These are phyloP conservation scores for Kalaharituber pfeilii DNA, from an alignment of 2,329 filamentous ascomycete genomes.

Conservation along the genomic window DNA sequence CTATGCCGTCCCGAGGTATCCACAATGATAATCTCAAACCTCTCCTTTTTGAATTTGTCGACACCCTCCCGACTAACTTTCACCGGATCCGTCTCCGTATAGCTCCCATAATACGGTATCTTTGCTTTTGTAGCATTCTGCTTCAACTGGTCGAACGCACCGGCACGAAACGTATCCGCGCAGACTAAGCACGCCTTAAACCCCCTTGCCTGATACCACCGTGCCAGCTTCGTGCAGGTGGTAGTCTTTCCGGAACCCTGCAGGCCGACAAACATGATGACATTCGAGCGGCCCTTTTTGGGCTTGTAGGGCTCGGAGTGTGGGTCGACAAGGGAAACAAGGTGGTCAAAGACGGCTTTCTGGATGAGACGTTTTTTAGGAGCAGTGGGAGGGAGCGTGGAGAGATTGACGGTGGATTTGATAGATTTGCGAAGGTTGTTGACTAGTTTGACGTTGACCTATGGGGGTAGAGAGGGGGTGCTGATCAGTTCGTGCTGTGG, in stretches of 20 bases:
- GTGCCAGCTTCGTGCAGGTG: slow-evolving; percentile 88
- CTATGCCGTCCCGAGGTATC: slow-evolving; percentile 91
- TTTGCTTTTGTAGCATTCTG: slow-evolving; percentile 98
- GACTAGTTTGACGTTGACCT: slow-evolving; percentile 78
- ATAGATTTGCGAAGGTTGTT: slow-evolving; percentile 85
- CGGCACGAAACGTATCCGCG: slow-evolving; percentile 94
- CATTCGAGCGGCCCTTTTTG: slow-evolving; percentile 87
- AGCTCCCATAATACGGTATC: slow-evolving; percentile 92
- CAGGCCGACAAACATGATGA: slow-evolving; percentile 98
- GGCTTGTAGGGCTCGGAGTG: slow-evolving; percentile 91
- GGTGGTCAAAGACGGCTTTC: slow-evolving; percentile 89
- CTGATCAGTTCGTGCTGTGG: background rate
- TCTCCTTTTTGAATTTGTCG: slow-evolving; percentile 97
- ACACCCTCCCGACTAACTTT: slow-evolving; percentile 90
- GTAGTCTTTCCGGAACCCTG: slow-evolving; percentile 98
- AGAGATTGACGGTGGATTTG: slow-evolving; percentile 79
- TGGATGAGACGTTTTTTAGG: slow-evolving; percentile 99
- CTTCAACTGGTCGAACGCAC: slow-evolving; percentile 95
- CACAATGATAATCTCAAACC: slow-evolving; percentile 95
- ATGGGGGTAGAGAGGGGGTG: background rate
- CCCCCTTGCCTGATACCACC: slow-evolving; percentile 84
- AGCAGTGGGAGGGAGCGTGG: slow-evolving; percentile 71
- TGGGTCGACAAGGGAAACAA: slow-evolving; percentile 87
- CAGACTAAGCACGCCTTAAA: slow-evolving; percentile 90
- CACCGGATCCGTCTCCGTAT: slow-evolving; percentile 91